Conservation (phyloP, 768 basidiomycete genomes). For the Tylopilus cervinicoccineus region DNA sequence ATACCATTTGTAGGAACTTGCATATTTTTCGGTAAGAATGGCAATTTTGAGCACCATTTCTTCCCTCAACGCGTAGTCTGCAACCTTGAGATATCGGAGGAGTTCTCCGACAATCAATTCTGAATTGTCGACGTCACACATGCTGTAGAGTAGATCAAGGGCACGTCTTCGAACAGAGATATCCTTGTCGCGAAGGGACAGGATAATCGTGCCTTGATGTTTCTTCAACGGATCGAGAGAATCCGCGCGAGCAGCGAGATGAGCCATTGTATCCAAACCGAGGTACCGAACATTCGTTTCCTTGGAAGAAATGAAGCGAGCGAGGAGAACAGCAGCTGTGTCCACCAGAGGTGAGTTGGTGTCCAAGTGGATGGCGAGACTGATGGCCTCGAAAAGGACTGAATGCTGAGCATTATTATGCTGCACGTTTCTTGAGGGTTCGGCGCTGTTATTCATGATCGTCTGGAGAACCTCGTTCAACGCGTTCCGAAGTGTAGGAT, state of each 20-base stretch:
- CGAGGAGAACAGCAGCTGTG: constrained; percentile 85
- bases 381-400: constrained; percentile 96
- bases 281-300: constrained; percentile 99
- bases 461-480: constrained; percentile 83
- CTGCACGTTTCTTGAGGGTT: constrained; percentile 90
- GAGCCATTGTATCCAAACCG: constrained; percentile 96
- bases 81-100: constrained; percentile 89
- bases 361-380: constrained; percentile 94
- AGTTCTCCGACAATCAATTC: constrained; percentile 95
- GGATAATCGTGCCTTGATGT: constrained; percentile 93
- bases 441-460: constrained; percentile 87
- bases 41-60: constrained; percentile 99
- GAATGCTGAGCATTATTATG: constrained; percentile 99
- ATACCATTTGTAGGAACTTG: constrained; percentile 97
- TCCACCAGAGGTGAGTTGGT: constrained; percentile 84
- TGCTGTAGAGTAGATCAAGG: constrained; percentile 94
- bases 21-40: constrained; percentile 98
- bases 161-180: constrained; percentile 94
- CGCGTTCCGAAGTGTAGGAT: constrained; percentile 70
- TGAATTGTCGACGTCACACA: constrained; percentile 98
- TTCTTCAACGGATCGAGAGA: constrained; percentile 89
- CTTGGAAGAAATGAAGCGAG: constrained; percentile 94
- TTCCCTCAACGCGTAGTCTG: constrained; percentile 93
- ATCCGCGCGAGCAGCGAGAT: constrained; percentile 91
- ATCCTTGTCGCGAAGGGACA: constrained; percentile 93